Evolutionary conservation across 148 eudicot species (phyloP), one percentile per base, ranked within the genome.

Genomic region (Diospyros kaki): DNA sequence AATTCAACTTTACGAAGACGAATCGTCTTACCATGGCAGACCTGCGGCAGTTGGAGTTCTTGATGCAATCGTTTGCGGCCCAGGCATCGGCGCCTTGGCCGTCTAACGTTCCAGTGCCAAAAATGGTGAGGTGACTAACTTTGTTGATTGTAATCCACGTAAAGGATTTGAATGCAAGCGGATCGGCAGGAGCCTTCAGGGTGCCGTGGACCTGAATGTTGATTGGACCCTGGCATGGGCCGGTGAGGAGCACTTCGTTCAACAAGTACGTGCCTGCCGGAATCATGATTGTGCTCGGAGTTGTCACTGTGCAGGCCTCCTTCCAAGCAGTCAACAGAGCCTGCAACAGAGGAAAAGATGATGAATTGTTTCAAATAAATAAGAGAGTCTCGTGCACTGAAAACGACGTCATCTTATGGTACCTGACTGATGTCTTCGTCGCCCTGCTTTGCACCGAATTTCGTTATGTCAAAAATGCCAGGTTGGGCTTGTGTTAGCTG

Each of bases 241-340:
- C 94, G 12, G 18, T 58, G 61, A 92, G 38, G 53, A 12, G 71
- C 46, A 85, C 73, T 1, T 80, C 61, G 0, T 55, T 68, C 66
- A 86, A 43, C 0, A 2, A 1, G 70, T 76, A 92, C 7, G 53
- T 14, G 15, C 91, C 97, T 70, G 17, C 13, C 51, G 94, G 92
- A 56, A 92, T 69, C 38, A 84, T 15, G 7, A 90, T 51, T 76
- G 58, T 87, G 68, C 77, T 72, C 2, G 88, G 79, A 12, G 56
- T 69, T 62, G 78, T n/a, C 3, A 89, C 56, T 43, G 73, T 80
- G 77, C 89, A 85, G 18, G 96, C 93, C 14, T 62, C 84, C 72
- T 79, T 83, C 92, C 90, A 91, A 15, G 90, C 89, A 38, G 13
- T 60, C n/a, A 67, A 4, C 2, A 89, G 6, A 38, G 82, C 88